Conservation (phyloP, 1,139 yeast species). For the Pichia sp. region DNA sequence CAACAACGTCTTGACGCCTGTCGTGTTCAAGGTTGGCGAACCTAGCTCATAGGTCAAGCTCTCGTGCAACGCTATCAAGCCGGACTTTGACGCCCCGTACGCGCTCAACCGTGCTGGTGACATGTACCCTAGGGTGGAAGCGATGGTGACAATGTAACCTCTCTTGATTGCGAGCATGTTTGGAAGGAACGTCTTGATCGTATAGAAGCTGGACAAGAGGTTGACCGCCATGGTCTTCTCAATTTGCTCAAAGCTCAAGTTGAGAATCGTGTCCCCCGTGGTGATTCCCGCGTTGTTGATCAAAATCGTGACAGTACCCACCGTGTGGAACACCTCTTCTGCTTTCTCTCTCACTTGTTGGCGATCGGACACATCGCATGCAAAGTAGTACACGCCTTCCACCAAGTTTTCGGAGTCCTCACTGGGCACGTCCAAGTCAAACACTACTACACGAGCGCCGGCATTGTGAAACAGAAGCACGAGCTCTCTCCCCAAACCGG, state of each 20-base stretch:
- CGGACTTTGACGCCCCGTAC: slow-evolving; percentile 89
- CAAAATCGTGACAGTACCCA: slow-evolving; percentile 62
- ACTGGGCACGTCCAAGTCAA: slow-evolving; percentile 53
- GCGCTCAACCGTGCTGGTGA: slow-evolving; percentile 79
- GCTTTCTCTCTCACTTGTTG: slow-evolving; percentile 39
- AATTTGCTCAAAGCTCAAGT: slow-evolving; percentile 53
- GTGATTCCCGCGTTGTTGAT: slow-evolving; percentile 83
- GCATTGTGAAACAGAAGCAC: slow-evolving; percentile 40
- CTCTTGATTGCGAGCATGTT: slow-evolving; percentile 56
- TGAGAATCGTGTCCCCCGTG: slow-evolving; percentile 53
- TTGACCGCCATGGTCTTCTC: slow-evolving; percentile 61
- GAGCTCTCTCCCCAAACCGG: slow-evolving; percentile 72
- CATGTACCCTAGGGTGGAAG: slow-evolving; percentile 78
- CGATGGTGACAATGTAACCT: slow-evolving; percentile 77
- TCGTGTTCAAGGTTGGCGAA: slow-evolving; percentile 42
- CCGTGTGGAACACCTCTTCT: slow-evolving; percentile 37
- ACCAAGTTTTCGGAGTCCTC: slow-evolving; percentile 30
- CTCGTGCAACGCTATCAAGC: slow-evolving; percentile 78
- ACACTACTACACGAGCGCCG: slow-evolving; percentile 52
- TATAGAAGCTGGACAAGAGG: slow-evolving; percentile 62
- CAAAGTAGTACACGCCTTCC: slow-evolving; percentile 47
- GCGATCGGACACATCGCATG: slow-evolving; percentile 64
- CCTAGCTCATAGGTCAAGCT: slow-evolving; percentile 70
- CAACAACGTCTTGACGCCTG: slow-evolving; percentile 66
- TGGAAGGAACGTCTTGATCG: slow-evolving; percentile 68